Conservation (phyloP, 345 rosid species). For the Gossypium sturtianum region DNA sequence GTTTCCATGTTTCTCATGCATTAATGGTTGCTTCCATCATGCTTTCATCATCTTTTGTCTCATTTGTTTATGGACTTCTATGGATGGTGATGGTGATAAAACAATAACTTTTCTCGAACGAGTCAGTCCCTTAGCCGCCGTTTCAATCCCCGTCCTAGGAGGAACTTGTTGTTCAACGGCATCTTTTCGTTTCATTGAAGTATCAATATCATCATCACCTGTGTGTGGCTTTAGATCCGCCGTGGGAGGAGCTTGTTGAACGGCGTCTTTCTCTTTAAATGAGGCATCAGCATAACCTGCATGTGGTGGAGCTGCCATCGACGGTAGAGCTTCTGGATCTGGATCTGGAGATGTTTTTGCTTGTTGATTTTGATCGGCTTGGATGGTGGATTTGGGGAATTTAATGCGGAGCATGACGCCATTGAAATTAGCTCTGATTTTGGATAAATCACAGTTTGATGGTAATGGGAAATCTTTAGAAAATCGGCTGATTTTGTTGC, state of each 20-base stretch:
- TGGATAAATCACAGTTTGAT: constrained; percentile 19
- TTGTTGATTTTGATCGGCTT: constrained; percentile 2
- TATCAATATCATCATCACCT: too few relatives aligned
- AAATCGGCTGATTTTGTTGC: constrained; percentile 28
- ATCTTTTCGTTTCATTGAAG: neutral
- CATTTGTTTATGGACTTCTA: too few relatives aligned
- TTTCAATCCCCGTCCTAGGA: neutral
- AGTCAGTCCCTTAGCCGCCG: constrained; percentile 7
- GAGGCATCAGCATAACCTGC: neutral
- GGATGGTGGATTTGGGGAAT: constrained; percentile 25
- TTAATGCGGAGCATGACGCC: constrained; percentile 25
- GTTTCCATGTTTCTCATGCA: too few relatives aligned
- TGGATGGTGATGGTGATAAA: too few relatives aligned
- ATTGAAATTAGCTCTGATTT: constrained; percentile 31
- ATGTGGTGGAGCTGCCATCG: too few relatives aligned
- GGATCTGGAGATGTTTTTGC: constrained; percentile 15
- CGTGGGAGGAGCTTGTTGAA: neutral
- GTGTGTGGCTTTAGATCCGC: neutral
- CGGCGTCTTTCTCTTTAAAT: neutral
- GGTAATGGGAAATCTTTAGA: constrained; percentile 23
- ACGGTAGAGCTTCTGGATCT: neutral
- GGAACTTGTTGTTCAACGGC: neutral
- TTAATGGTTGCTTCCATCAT: too few relatives aligned
- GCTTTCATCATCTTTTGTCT: too few relatives aligned
- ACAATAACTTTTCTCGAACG: constrained; percentile 16